A percentile compares a stretch with the other conserved stretches of the same genome.
These are phyloP conservation scores for Schwanniomyces yamadae DNA, from an alignment of 805 yeast genomes.

Conservation along the genomic window DNA sequence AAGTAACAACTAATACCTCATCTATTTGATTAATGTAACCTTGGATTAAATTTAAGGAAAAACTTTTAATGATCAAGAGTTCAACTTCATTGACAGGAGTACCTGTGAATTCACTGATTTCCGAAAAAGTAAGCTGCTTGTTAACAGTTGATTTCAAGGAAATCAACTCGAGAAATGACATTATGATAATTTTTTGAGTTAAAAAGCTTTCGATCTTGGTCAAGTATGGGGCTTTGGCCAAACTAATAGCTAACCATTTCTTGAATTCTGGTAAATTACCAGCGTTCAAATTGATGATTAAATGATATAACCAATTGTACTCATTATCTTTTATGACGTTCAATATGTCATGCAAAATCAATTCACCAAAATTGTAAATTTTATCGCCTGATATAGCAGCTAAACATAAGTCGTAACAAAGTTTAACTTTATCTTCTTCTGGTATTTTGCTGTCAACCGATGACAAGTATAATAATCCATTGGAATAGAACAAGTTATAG, in stretches of 20 bases:
- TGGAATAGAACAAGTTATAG: conserved; percentile 77
- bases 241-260: conserved; percentile 39
- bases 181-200: conserved; percentile 86
- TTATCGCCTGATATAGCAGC: conserved; percentile 89
- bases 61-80: conserved; percentile 85
- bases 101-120: conserved; percentile 68
- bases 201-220: conserved; percentile 61
- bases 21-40: conserved; percentile 92
- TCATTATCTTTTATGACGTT: conserved; percentile 44
- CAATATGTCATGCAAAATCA: conserved; percentile 84
- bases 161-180: conserved; percentile 86
- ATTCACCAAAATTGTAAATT: conserved; percentile 94
- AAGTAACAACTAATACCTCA: conserved; percentile 72
- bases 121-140: conserved; percentile 69
- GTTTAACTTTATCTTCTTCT: conserved; percentile 42
- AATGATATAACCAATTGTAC: conserved; percentile 68
- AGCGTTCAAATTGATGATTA: conserved; percentile 68
- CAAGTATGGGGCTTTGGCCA: conserved; percentile 51
- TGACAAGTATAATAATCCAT: conserved; percentile 78
- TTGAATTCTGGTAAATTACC: conserved; percentile 76
- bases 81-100: conserved; percentile 76
- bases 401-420: conserved; percentile 68
- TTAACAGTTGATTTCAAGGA: conserved; percentile 73
- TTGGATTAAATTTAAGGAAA: conserved; percentile 75
- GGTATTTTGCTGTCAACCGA: conserved; percentile 53